Evolutionary conservation across 164 flowering plant species (phyloP).

Genomic region (Magnolia sinica): DNA sequence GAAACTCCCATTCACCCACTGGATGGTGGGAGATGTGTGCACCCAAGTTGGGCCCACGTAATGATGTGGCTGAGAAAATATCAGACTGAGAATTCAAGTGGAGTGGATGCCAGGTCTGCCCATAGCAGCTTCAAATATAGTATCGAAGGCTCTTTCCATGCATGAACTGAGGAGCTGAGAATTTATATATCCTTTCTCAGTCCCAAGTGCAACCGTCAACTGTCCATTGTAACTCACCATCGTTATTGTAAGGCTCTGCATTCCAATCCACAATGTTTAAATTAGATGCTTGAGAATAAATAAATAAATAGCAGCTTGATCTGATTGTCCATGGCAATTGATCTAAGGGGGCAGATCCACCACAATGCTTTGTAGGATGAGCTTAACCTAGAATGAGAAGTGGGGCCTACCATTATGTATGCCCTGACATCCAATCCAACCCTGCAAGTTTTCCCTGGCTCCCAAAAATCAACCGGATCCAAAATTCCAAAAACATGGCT

Average conservation of each 20-base stretch:
- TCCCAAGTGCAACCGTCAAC: constrained; percentile 35
- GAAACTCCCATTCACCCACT: not conserved
- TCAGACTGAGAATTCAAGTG: constrained; percentile 1
- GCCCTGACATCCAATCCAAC: too few relatives aligned
- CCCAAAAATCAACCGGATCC: too few relatives aligned
- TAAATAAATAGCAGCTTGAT: not conserved
- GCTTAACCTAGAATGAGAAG: too few relatives aligned
- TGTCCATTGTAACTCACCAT: constrained; percentile 42
- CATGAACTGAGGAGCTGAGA: constrained; percentile 23
- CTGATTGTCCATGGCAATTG: too few relatives aligned
- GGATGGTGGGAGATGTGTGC: not conserved
- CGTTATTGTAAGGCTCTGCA: constrained; percentile 42
- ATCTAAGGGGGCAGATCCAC: too few relatives aligned
- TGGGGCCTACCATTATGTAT: too few relatives aligned
- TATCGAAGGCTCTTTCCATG: constrained; percentile 32
- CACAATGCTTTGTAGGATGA: too few relatives aligned
- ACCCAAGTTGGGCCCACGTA: too few relatives aligned
- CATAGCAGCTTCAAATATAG: constrained; percentile 29
- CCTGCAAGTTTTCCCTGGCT: too few relatives aligned
- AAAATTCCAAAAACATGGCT: too few relatives aligned
- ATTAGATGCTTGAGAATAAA: not conserved
- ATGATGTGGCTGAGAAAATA: not conserved
- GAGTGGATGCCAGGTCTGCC: not conserved
- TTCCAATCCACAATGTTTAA: not conserved
- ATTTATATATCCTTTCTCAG: constrained; percentile 36